Evolutionary conservation across 768 basidiomycete genomes (phyloP), one percentile per base, ranked within the genome.

Genomic region (Crepidotus variabilis): DNA sequence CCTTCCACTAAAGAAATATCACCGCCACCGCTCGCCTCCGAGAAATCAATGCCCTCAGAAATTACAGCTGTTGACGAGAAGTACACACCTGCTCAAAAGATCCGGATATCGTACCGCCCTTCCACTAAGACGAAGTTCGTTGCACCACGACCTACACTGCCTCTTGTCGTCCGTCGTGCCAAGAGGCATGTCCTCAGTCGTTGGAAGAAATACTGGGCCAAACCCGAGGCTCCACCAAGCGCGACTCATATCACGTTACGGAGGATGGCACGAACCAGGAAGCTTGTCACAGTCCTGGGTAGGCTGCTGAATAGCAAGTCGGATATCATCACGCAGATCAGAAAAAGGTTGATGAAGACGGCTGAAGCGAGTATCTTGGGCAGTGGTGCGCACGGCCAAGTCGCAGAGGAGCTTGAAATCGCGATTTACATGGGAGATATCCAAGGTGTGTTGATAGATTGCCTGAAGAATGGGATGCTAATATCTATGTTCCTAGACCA

Each of bases 401-500:
- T 70, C 13, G 73, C 76, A 3, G 81, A 85, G 14, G 81, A 84
- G 51, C 69, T 78, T 20, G 91, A 92, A 60, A 82, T 96, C 21
- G 86, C 83, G 10, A 89, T 94, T 2, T 93, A 96, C 67, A 83
- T 95, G 73, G 92, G 91, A 21, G 94, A 98, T 69, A 82, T 98
- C 1, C 91, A 94, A 76, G 94, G 94, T 93, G 60, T 48, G 76
- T 62, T 21, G 56, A 33, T 8, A 52, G 46, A 11, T 11, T 2
- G 47, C 10, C 52, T 7, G 39, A 16, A n/a, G 23, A 3, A n/a
- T n/a, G 21, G 16, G 22, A 33, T 39, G 28, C 57, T 61, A 36
- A 61, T 56, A 55, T 35, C 59, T 18, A 1, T 49, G 52, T 24
- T 18, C 45, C 28, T 54, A 94, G 94, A 98, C 71, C 95, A 98